Conservation (phyloP, 2,329 filamentous ascomycete species). For the Arthroderma sp. region DNA sequence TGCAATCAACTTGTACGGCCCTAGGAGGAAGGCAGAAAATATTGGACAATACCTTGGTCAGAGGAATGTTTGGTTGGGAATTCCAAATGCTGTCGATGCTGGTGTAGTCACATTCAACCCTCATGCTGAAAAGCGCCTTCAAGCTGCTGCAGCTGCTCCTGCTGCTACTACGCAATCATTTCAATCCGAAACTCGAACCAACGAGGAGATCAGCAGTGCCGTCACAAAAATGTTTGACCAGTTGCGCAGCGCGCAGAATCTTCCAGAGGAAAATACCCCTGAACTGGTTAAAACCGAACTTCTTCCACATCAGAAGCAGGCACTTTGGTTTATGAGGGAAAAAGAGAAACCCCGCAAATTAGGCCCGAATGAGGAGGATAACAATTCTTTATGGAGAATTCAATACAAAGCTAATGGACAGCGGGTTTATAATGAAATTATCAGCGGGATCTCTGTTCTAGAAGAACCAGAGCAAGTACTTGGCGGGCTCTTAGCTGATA, state of each 20-base stretch:
- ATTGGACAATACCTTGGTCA: slow-evolving; percentile 58
- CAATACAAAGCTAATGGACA: slow-evolving; percentile 44
- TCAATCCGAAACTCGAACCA: slow-evolving; percentile 45
- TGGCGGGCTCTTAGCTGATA: slow-evolving; percentile 66
- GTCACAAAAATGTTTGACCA: slow-evolving; percentile 81
- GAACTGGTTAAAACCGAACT: slow-evolving; percentile 51
- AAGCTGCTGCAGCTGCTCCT: slow-evolving; percentile 12
- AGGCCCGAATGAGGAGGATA: slow-evolving; percentile 45
- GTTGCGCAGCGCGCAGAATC: slow-evolving; percentile 58
- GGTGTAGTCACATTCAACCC: slow-evolving; percentile 67
- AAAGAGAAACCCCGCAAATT: slow-evolving; percentile 57
- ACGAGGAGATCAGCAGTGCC: slow-evolving; percentile 75
- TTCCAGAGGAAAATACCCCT: slow-evolving; percentile 60
- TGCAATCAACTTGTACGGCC: slow-evolving; percentile 68
- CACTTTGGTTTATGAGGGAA: slow-evolving; percentile 68
- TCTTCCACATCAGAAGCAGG: slow-evolving; percentile 80
- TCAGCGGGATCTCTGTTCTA: slow-evolving; percentile 56
- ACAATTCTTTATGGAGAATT: slow-evolving; percentile 66
- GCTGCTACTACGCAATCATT: slow-evolving; percentile 13
- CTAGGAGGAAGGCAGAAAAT: slow-evolving; percentile 48
- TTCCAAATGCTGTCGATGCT: slow-evolving; percentile 51
- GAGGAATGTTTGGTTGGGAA: slow-evolving; percentile 53
- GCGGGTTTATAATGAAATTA: slow-evolving; percentile 64
- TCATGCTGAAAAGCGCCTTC: slow-evolving; percentile 42
- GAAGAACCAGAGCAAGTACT: slow-evolving; percentile 52